These are phyloP conservation scores for Coelastrella sp. DNA, from an alignment of 139 green algal genomes.

Conservation along the genomic window DNA sequence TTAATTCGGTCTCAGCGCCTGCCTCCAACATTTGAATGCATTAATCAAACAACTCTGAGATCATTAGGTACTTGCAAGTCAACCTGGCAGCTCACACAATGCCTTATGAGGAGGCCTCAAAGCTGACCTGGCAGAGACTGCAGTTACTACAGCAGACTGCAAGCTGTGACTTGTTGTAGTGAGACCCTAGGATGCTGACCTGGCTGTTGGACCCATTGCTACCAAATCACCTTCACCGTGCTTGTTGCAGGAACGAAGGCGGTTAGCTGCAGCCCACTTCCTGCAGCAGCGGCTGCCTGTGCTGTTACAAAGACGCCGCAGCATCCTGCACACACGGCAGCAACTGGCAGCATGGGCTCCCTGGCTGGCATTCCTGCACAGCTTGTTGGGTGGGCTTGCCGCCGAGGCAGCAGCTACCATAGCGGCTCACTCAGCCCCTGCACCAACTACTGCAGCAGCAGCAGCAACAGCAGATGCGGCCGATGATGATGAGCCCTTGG, in stretches of 20 bases:
- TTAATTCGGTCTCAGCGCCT: too few species aligned
- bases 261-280: conserved; percentile 55
- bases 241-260: conserved; percentile 35
- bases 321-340: conserved; percentile 12
- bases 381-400: conserved; percentile 46
- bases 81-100: too few species aligned
- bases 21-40: too few species aligned
- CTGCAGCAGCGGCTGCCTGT: conserved; percentile 67
- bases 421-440: neutral
- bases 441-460: neutral
- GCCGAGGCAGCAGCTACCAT: neutral
- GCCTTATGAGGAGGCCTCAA: too few species aligned
- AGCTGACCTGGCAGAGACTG: too few species aligned
- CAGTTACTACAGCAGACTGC: too few species aligned
- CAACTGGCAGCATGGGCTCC: conserved; percentile 53
- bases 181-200: too few species aligned
- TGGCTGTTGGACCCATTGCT: too few species aligned
- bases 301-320: conserved; percentile 53
- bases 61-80: too few species aligned
- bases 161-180: too few species aligned
- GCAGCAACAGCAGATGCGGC: neutral
- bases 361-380: conserved; percentile 61
- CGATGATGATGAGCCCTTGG: neutral
- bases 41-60: too few species aligned
- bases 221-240: too few species aligned